phyloP scores from a whole-genome alignment of 305 asterid species.

The Solanum hybrid region DNA sequence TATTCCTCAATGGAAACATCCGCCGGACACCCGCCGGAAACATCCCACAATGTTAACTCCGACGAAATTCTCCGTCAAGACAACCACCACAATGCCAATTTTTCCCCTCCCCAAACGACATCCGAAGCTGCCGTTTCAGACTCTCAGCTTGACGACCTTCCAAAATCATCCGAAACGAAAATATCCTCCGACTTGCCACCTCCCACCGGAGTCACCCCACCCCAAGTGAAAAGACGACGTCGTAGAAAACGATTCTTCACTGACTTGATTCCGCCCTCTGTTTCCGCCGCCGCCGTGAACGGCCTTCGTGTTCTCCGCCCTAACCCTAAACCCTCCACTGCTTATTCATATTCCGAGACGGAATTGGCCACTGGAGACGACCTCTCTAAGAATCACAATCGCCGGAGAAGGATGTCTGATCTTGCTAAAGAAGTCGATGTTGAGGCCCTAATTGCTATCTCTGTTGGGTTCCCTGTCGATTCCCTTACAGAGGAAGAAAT shows the following conservation, averaged over 20 bases:
- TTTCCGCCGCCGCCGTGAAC: constrained; percentile 41
- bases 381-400: constrained; percentile 24
- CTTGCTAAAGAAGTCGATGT: constrained; percentile 75
- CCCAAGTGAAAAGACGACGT: constrained; percentile 51
- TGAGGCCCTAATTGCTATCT: constrained; percentile 83
- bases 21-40: constrained; percentile 28
- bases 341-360: constrained; percentile 11
- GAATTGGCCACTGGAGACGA: neutral
- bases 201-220: constrained; percentile 32
- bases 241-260: constrained; percentile 83
- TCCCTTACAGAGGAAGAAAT: constrained; percentile 81
- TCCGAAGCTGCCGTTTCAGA: constrained; percentile 14
- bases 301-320: constrained; percentile 77
- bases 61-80: constrained; percentile 9
- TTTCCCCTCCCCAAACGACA: constrained; percentile 11
- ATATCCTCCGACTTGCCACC: constrained; percentile 16
- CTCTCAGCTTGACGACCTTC: constrained; percentile 15
- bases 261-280: constrained; percentile 60
- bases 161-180: constrained; percentile 21
- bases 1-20: constrained; percentile 38
- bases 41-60: constrained; percentile 13
- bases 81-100: neutral
- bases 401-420: constrained; percentile 50
- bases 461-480: constrained; percentile 40
- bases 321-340: constrained; percentile 49